Percentiles rank a stretch among this genome's conserved stretches.
Conservation (phyloP, 78 protist genomes). For the Dictyostelium capitatum region DNA sequence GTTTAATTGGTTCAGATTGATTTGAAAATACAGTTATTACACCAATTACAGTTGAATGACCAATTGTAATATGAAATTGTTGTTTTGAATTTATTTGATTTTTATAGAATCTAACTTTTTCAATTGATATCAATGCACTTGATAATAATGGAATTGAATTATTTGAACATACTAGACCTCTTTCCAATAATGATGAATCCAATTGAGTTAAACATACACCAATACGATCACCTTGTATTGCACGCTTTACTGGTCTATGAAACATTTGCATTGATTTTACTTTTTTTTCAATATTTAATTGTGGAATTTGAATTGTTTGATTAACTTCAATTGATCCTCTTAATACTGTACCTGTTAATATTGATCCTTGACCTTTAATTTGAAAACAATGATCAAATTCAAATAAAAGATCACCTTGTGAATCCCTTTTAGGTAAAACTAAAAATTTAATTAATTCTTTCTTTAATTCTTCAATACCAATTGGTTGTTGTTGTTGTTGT, state of each 20-base stretch:
- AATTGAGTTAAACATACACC: conserved; percentile 95
- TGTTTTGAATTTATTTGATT: conserved; percentile 19
- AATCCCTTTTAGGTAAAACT: conserved; percentile 19
- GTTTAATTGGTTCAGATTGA: too few species aligned
- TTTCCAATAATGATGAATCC: conserved; percentile 90
- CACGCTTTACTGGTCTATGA: conserved; percentile 84
- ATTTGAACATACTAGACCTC: conserved; percentile 88
- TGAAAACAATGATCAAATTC: conserved; percentile 98
- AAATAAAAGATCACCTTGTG: conserved; percentile 83
- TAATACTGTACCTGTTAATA: conserved; percentile 96
- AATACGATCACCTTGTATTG: conserved; percentile 91
- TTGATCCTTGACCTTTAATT: conserved; percentile 97
- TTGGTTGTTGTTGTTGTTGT: neutral
- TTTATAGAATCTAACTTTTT: conserved; percentile 87
- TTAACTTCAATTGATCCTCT: conserved; percentile 87
- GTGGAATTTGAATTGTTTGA: conserved; percentile 86
- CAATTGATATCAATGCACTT: conserved; percentile 56
- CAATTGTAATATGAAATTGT: conserved; percentile 95
- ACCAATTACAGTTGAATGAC: conserved; percentile 96
- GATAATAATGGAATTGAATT: conserved; percentile 39
- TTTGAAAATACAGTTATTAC: conserved; percentile 72
- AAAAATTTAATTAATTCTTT: conserved; percentile 10
- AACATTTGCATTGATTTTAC: conserved; percentile 98
- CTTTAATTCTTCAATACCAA: conserved; percentile 34
- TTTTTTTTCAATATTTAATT: conserved; percentile 60